Conservation (phyloP, 1,139 yeast genomes). For the Meyerozyma smithsonii region DNA sequence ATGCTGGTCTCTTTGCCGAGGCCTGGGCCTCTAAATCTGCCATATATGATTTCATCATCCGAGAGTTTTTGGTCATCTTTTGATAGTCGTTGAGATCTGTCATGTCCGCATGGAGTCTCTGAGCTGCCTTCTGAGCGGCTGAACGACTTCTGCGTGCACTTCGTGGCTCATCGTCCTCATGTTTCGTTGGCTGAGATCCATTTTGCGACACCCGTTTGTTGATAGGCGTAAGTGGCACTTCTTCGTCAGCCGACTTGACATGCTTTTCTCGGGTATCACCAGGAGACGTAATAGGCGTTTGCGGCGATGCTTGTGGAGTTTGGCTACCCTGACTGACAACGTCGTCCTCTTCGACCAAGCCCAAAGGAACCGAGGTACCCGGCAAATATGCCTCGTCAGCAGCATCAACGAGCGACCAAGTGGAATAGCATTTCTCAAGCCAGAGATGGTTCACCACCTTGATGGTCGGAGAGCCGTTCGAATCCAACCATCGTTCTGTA, state of each 20-base stretch:
- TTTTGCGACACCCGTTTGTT: too few relatives aligned
- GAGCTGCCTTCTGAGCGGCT: slow-evolving; percentile 65
- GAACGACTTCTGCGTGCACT: slow-evolving; percentile 23
- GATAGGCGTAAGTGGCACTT: too few relatives aligned
- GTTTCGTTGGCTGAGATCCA: not conserved
- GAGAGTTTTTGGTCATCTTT: slow-evolving; percentile 35
- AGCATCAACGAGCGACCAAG: slow-evolving; percentile 52
- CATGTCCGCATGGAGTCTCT: slow-evolving; percentile 64
- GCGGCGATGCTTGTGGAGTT: slow-evolving; percentile 7
- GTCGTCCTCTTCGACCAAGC: not conserved
- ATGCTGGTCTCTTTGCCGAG: slow-evolving; percentile 7
- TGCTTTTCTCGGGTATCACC: not conserved
- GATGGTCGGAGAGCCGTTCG: slow-evolving; percentile 31
- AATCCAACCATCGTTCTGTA: slow-evolving; percentile 46
- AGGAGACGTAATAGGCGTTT: slow-evolving; percentile 8
- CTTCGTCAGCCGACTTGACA: too few relatives aligned
- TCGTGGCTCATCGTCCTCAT: not conserved
- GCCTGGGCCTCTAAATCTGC: slow-evolving; percentile 22
- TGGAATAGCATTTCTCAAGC: slow-evolving; percentile 77
- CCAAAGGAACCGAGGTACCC: not conserved
- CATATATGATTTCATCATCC: slow-evolving; percentile 38
- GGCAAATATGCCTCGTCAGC: slow-evolving; percentile 8
- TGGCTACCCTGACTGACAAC: not conserved
- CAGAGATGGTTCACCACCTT: slow-evolving; percentile 72
- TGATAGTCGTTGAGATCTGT: slow-evolving; percentile 60